Percentiles rank a stretch among this genome's conserved stretches.
phyloP scores from a whole-genome alignment of 2,329 filamentous ascomycete species.

The Monosporascus sp. region DNA sequence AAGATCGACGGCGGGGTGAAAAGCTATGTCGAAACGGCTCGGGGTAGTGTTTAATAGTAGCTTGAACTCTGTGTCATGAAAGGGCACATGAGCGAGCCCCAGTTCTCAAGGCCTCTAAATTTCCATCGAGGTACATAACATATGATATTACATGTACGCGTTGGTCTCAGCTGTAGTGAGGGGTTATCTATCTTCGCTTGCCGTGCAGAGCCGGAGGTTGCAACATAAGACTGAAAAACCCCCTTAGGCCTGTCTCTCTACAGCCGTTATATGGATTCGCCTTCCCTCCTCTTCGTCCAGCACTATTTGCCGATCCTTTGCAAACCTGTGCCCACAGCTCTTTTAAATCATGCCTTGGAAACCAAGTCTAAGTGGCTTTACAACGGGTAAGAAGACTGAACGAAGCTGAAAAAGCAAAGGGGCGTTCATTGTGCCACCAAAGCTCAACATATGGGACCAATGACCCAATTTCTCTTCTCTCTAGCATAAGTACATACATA shows the following conservation, averaged over 20 bases:
- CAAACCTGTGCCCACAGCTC: neutral
- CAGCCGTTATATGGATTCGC: neutral
- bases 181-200: too few relatives aligned
- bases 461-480: neutral
- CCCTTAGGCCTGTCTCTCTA: neutral
- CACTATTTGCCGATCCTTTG: neutral
- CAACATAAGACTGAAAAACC: neutral
- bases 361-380: neutral
- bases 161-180: neutral
- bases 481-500: neutral
- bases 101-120: constrained; percentile 11
- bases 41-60: neutral
- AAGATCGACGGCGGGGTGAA: too few relatives aligned
- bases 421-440: neutral
- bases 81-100: constrained; percentile 19
- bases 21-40: neutral
- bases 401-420: neutral
- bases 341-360: neutral
- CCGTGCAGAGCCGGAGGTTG: neutral
- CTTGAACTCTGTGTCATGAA: neutral
- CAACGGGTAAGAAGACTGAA: neutral
- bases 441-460: neutral
- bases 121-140: constrained; percentile 2
- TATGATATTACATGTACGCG: neutral
- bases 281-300: neutral